A percentile compares a stretch with the other conserved stretches of the same genome.
Conservation (phyloP, 257 asterid genomes). For the Gentiana macrophylla region DNA sequence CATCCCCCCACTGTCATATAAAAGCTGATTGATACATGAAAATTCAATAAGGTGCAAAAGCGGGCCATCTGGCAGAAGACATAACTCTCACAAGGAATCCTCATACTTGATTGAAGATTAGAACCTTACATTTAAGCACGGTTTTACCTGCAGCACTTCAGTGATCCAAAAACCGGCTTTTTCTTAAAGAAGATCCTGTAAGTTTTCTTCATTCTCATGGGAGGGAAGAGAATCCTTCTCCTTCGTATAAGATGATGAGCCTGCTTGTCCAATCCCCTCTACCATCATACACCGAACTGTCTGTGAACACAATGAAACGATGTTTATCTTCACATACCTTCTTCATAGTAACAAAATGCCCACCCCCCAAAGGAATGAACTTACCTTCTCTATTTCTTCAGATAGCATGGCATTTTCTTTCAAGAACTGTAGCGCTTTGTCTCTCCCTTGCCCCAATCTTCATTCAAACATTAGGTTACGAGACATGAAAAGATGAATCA, state of each 20-base stretch:
- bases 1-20: too few relatives aligned
- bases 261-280: constrained; percentile 47
- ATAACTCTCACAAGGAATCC: too few relatives aligned
- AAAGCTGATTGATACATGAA: too few relatives aligned
- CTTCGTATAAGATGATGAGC: constrained; percentile 28
- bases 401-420: constrained; percentile 62
- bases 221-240: constrained; percentile 27
- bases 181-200: constrained; percentile 36
- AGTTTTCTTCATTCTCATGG: constrained; percentile 41
- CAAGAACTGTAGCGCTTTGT: constrained; percentile 70
- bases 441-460: constrained; percentile 99
- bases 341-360: too few relatives aligned
- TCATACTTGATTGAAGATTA: too few relatives aligned
- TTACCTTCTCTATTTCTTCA: constrained; percentile 92
- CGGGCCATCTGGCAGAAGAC: too few relatives aligned
- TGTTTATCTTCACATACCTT: not conserved
- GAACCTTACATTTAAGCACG: too few relatives aligned
- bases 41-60: too few relatives aligned
- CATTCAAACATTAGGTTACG: constrained; percentile 8
- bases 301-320: constrained; percentile 33
- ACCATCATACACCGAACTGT: constrained; percentile 51
- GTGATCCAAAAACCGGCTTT: not conserved
- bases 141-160: not conserved
- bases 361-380: not conserved
- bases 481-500: not conserved